Conservation (phyloP, 148 eudicot species). For the Chenopodium quinoa region DNA sequence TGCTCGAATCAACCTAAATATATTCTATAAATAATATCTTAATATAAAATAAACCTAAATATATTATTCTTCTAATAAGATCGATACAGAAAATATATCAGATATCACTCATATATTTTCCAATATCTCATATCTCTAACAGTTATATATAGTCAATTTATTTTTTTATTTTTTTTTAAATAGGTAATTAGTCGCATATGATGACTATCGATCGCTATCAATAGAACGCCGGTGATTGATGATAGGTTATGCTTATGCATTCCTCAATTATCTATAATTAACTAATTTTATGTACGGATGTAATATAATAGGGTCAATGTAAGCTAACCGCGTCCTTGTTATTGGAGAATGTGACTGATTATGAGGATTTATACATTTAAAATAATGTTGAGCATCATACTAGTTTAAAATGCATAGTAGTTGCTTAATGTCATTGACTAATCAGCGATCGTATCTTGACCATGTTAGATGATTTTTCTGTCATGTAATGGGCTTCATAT, state of each 20-base stretch:
- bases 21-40: no score
- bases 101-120: no score
- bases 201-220: background rate
- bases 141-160: background rate
- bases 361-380: no score
- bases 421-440: slow-evolving; percentile 14
- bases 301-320: background rate
- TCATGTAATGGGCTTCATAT: background rate
- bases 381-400: background rate
- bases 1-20: no score
- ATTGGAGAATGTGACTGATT: background rate
- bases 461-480: background rate
- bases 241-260: background rate
- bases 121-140: no score
- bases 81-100: no score
- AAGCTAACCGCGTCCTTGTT: background rate
- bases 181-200: background rate
- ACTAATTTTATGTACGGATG: background rate
- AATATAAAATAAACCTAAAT: no score
- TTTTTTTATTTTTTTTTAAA: no score
- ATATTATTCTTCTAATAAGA: no score
- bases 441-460: slow-evolving; percentile 9
- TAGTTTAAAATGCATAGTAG: no score
- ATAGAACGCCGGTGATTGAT: background rate
- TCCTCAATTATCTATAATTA: background rate